These are phyloP conservation scores for Apiospora koreana DNA, from an alignment of 2,329 filamentous ascomycete species.

Conservation along the genomic window DNA sequence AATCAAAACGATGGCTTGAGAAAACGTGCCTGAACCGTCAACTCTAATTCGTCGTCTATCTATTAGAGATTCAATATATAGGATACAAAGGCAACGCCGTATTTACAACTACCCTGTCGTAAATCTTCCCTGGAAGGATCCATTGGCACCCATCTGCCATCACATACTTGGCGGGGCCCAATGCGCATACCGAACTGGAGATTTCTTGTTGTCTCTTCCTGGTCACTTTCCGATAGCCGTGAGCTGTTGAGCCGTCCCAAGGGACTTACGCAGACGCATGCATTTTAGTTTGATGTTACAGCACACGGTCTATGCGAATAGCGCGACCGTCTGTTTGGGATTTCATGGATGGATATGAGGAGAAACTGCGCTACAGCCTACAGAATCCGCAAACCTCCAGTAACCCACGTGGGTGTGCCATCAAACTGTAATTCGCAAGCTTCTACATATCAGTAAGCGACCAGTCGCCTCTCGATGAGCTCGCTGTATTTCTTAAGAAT, in stretches of 20 bases:
- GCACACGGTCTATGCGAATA: background rate
- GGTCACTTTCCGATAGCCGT: background rate
- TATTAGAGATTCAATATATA: background rate
- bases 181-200: background rate
- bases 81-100: background rate
- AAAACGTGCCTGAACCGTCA: constrained; percentile 25
- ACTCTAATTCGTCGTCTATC: constrained; percentile 27
- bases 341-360: background rate
- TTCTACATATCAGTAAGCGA: background rate
- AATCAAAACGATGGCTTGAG: background rate
- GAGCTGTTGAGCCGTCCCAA: background rate
- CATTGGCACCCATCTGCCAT: background rate
- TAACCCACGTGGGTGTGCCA: background rate
- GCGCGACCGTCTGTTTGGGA: background rate
- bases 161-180: background rate
- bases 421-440: background rate
- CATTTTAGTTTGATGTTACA: too few relatives aligned
- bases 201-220: background rate
- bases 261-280: background rate
- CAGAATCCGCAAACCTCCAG: background rate
- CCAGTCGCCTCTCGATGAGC: background rate
- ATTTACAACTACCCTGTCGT: constrained; percentile 21
- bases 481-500: background rate
- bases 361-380: background rate
- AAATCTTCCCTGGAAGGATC: background rate